These are phyloP conservation scores for Hydrangea macrophylla DNA, from an alignment of 148 eudicot genomes.

Conservation along the genomic window DNA sequence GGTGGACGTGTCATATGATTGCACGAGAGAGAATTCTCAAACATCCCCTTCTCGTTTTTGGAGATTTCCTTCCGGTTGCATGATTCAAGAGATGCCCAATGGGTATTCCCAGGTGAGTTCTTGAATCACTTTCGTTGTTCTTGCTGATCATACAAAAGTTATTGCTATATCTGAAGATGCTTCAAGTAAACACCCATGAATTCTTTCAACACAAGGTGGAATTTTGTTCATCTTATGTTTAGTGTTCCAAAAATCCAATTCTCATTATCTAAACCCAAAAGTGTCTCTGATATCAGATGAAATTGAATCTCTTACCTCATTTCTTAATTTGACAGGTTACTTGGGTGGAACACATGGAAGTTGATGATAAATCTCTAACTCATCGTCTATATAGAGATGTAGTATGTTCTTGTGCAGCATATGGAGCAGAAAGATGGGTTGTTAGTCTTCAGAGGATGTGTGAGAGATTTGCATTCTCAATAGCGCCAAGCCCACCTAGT, in stretches of 20 bases:
- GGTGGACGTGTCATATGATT: slow-evolving; percentile 41
- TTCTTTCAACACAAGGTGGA: background rate
- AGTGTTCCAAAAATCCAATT: background rate
- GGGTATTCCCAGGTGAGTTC: slow-evolving; percentile 33
- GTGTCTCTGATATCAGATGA: background rate
- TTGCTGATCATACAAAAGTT: background rate
- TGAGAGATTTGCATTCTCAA: slow-evolving; percentile 12
- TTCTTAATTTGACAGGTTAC: slow-evolving; percentile 22
- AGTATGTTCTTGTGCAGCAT: slow-evolving; percentile 15
- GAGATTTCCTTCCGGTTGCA: slow-evolving; percentile 62
- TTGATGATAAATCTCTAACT: slow-evolving; percentile 19
- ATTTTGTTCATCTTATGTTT: background rate
- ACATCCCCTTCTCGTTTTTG: slow-evolving; percentile 29
- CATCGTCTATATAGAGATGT: slow-evolving; percentile 30
- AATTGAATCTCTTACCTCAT: background rate
- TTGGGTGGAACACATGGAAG: slow-evolving; percentile 42
- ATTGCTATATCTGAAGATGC: background rate
- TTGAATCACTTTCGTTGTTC: slow-evolving; percentile 3
- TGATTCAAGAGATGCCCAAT: slow-evolving; percentile 40
- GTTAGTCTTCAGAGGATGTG: slow-evolving; percentile 19
- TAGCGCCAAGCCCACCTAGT: background rate
- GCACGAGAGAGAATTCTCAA: slow-evolving; percentile 10
- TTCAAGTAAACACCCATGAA: too few species aligned
- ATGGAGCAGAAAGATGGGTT: slow-evolving; percentile 21
- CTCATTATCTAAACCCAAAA: background rate